Evolutionary conservation across 495 filamentous ascomycete species (phyloP), one percentile per base, ranked within the genome.

Genomic region (Daldinia loculata): DNA sequence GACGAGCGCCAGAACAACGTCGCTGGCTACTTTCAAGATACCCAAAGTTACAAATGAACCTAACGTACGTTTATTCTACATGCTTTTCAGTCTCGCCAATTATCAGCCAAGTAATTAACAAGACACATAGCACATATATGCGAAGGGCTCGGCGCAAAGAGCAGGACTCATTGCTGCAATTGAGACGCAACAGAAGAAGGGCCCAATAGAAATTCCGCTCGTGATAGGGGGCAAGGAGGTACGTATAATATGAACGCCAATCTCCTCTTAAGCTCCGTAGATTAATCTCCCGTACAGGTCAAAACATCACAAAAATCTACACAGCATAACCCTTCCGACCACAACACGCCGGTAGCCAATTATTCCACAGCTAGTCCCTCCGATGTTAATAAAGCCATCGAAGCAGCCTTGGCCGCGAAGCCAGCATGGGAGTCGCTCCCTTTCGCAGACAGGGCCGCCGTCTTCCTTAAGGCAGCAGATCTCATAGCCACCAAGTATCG

Each of bases 401-500:
- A 90, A 14, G 84, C 92, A 32, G 94, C 94, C 5, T 86, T 98
- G 14, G 87, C 84, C 11, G 94, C 94, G 8, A 94, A 96, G 80
- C 83, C 88, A 45, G 83, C 86, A 43, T 98, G 94, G 94, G 92
- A 93, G 68, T 83, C 84, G 7, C 82, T 94, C 11, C 91, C 93
- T 8, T 98, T 98, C 72, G 88, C 91, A 26, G 93, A 97, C 80
- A 87, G 94, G 55, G 94, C 94, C n/a, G 93, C 94, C 66, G 83
- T 98, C 69, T 98, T 98, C 82, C 86, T 98, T 50, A 97, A 97
- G 82, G 94, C 94, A 1, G 94, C 94, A 11, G 94, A 97, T 76
- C 81, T 98, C 62, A 89, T 98, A 74, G 83, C 92, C 36, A 89
- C 88, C 67, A 97, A 97, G 80, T 97, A 98, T 82, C 88, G 94